Evolutionary conservation across 2,329 filamentous ascomycete genomes (phyloP).

Genomic region (Stachybotrys echinatus): DNA sequence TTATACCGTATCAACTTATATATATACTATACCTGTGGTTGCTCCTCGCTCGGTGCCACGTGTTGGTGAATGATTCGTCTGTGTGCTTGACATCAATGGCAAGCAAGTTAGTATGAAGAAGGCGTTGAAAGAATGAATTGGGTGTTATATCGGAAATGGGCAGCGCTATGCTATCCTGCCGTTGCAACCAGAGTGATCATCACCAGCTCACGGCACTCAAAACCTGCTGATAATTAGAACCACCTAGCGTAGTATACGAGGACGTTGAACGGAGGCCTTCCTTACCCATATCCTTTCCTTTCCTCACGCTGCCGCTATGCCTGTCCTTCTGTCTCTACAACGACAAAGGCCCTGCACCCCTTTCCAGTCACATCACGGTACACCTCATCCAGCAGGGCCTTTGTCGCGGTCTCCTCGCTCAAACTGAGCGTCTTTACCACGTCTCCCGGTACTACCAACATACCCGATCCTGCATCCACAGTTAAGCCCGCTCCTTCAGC

Average conservation of each 20-base stretch:
- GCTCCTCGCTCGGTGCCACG: background rate
- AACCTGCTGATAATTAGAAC: no score
- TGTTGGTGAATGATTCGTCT: no score
- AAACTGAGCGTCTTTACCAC: background rate
- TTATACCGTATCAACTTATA: background rate
- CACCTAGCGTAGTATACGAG: no score
- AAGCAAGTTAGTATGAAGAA: no score
- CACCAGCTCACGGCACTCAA: no score
- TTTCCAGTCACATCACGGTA: background rate
- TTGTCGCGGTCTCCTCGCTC: background rate
- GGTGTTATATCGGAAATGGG: no score
- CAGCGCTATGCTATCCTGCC: no score
- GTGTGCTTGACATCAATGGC: no score
- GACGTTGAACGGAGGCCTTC: no score
- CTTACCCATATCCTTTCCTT: background rate
- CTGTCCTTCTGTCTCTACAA: background rate
- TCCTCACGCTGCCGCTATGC: background rate
- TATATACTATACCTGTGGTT: background rate
- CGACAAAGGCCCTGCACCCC: background rate
- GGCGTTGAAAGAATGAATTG: no score
- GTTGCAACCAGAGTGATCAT: no score
- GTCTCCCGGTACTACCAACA: background rate
- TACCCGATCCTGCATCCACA: background rate
- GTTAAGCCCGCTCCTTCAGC: background rate
- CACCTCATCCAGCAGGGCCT: background rate